phyloP scores from a whole-genome alignment of 345 rosid genomes.

The Litchi chinensis region DNA sequence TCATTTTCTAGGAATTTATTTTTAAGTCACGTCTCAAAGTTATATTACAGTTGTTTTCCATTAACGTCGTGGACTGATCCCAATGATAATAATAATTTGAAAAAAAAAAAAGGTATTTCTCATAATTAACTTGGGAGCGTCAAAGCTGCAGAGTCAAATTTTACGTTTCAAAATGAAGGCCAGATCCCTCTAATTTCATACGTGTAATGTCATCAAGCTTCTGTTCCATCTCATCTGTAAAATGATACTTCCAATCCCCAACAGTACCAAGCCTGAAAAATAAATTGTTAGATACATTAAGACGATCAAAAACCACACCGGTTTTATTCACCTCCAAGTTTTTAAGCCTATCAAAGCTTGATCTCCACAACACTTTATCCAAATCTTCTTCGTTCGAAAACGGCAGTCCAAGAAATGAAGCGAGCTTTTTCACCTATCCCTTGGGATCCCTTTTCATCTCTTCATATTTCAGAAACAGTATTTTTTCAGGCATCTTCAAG shows the following conservation, averaged over 20 bases:
- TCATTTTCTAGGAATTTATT: too few species aligned
- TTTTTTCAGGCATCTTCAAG: conserved; percentile 21
- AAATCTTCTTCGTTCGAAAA: conserved; percentile 25
- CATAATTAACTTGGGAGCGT: too few species aligned
- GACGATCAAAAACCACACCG: conserved; percentile 12
- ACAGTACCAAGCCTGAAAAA: conserved; percentile 4
- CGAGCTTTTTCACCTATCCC: conserved; percentile 23
- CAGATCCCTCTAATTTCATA: neutral
- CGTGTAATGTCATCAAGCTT: neutral
- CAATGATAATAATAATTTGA: too few species aligned
- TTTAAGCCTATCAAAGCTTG: conserved; percentile 31
- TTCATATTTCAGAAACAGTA: conserved; percentile 34
- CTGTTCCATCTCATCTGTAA: conserved; percentile 6
- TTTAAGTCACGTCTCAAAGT: too few species aligned
- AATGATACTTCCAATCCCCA: conserved; percentile 14
- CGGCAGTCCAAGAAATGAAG: conserved; percentile 31
- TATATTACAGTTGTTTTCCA: too few species aligned
- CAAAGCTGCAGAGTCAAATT: too few species aligned
- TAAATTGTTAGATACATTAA: neutral
- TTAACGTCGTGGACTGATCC: too few species aligned
- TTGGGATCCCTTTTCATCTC: conserved; percentile 29
- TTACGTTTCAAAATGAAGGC: neutral
- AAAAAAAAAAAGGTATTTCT: too few species aligned
- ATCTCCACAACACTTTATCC: conserved; percentile 23
- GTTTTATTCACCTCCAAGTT: conserved; percentile 29